Conservation (phyloP, 139 green algal genomes). For the Chlorella sp. region DNA sequence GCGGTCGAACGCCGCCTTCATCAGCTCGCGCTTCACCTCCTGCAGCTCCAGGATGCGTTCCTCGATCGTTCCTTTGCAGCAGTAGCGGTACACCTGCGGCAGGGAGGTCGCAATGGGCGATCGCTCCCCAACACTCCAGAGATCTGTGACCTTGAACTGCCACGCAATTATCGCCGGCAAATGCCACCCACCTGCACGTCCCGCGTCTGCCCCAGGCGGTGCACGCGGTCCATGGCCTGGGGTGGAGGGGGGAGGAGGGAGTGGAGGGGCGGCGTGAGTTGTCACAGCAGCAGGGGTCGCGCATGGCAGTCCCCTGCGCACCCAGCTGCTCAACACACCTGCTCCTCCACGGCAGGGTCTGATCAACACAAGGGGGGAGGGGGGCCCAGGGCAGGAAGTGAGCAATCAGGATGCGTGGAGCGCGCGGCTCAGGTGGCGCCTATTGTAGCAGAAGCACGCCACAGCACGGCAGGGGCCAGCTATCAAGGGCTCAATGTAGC, state of each 20-base stretch:
- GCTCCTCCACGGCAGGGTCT: constrained; percentile 71
- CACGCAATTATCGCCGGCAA: not conserved
- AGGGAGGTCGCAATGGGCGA: not conserved
- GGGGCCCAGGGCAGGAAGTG: not conserved
- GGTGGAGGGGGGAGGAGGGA: not conserved
- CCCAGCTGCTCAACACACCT: constrained; percentile 39
- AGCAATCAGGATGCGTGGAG: too few species aligned
- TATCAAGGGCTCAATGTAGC: not conserved
- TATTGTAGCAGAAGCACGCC: not conserved
- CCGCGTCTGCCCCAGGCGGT: constrained; percentile 82
- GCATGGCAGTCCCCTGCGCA: not conserved
- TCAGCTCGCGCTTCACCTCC: constrained; percentile 58
- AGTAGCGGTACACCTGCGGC: constrained; percentile 54
- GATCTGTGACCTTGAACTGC: not conserved
- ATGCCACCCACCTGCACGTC: constrained; percentile 33
- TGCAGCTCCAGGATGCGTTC: constrained; percentile 83
- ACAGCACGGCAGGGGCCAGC: not conserved
- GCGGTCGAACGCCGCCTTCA: constrained; percentile 39
- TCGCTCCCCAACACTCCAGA: not conserved
- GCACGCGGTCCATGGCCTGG: constrained; percentile 87
- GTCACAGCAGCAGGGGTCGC: too few species aligned
- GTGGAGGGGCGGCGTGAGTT: not conserved
- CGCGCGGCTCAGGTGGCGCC: too few species aligned
- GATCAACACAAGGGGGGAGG: constrained; percentile 65
- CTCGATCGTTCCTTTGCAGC: constrained; percentile 68